Conservation (phyloP, 257 asterid genomes). For the Ilex asprella region DNA sequence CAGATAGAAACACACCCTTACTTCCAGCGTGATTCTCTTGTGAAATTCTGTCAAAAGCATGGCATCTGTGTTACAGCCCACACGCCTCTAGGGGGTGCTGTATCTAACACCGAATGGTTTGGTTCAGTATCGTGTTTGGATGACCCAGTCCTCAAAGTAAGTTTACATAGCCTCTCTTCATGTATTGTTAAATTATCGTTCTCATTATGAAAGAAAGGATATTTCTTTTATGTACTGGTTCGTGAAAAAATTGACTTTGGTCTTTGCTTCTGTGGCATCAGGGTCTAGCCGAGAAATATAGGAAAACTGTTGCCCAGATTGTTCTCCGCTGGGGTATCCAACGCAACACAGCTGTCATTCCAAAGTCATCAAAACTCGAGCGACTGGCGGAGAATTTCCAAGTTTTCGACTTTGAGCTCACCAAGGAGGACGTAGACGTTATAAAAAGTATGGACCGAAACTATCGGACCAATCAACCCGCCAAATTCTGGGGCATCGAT, state of each 20-base stretch:
- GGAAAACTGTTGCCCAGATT: conserved; percentile 50
- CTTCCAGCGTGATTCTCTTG: conserved; percentile 67
- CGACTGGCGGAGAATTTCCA: conserved; percentile 43
- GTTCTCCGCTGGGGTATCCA: conserved; percentile 62
- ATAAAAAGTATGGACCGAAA: conserved; percentile 37
- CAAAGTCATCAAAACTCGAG: conserved; percentile 55
- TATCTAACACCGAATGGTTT: conserved; percentile 53
- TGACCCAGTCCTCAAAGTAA: conserved; percentile 47
- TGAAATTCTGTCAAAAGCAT: conserved; percentile 69
- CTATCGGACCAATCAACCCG: conserved; percentile 52
- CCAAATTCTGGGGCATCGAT: conserved; percentile 54
- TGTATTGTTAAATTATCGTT: background rate
- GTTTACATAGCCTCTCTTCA: background rate
- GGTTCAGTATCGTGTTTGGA: conserved; percentile 68
- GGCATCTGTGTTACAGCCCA: conserved; percentile 61
- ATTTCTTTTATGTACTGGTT: background rate
- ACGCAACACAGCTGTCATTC: conserved; percentile 42
- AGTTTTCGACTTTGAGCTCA: conserved; percentile 36
- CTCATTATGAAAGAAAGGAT: background rate
- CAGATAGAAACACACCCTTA: conserved; percentile 71
- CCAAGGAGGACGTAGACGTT: conserved; percentile 38
- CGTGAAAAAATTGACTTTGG: background rate
- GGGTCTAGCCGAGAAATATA: conserved; percentile 47
- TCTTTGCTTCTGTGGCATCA: conserved; percentile 18
- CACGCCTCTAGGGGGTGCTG: conserved; percentile 71